Evolutionary conservation across 192 early-diverging fungal species (phyloP).

Genomic region (Globomyces pollinis-pini): DNA sequence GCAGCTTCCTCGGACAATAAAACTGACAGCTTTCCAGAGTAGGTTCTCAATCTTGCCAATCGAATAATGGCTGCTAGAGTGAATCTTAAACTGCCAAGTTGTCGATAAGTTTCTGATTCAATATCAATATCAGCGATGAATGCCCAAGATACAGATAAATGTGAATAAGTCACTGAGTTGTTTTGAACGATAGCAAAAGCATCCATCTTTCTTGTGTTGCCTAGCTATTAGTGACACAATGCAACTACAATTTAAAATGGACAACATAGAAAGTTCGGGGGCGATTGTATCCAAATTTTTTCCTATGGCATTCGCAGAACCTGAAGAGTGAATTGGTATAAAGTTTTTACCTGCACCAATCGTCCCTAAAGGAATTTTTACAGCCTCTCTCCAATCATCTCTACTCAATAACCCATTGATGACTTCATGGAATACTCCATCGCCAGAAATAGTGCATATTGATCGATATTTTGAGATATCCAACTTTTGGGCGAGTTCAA

Average conservation of each 20-base stretch:
- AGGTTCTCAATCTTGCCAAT: constrained; percentile 48
- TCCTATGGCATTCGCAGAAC: constrained; percentile 38
- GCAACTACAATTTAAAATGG: constrained; percentile 41
- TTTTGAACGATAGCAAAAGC: constrained; percentile 32
- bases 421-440: constrained; percentile 75
- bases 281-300: constrained; percentile 23
- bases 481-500: constrained; percentile 50
- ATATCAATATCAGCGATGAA: constrained; percentile 44
- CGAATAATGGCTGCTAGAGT: constrained; percentile 42
- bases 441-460: constrained; percentile 63
- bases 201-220: constrained; percentile 28
- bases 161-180: constrained; percentile 27
- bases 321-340: no score
- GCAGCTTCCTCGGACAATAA: constrained; percentile 27
- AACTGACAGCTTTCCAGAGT: constrained; percentile 50
- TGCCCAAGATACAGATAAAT: constrained; percentile 36
- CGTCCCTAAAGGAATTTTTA: constrained; percentile 51
- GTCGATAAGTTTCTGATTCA: constrained; percentile 40
- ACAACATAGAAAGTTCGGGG: constrained; percentile 28
- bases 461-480: constrained; percentile 50
- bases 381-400: constrained; percentile 51
- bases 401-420: constrained; percentile 72
- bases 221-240: no score
- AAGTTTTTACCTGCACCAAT: constrained; percentile 36
- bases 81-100: constrained; percentile 27